Conservation (phyloP, 169 alveolate species). For the Plasmodium malariae region DNA sequence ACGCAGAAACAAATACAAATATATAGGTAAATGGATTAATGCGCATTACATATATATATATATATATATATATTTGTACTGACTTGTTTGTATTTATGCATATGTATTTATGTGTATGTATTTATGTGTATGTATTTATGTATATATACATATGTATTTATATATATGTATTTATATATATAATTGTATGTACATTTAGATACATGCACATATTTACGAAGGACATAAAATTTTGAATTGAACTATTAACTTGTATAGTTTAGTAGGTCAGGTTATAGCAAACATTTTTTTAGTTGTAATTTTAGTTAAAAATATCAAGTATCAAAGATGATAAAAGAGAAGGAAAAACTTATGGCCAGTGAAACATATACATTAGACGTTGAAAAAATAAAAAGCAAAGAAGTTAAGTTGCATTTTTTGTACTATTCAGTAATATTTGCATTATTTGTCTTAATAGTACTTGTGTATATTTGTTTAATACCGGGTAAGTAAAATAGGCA, state of each 20-base stretch:
- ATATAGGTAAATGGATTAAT: background rate
- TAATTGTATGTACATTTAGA: background rate
- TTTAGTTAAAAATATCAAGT: background rate
- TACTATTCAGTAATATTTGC: slow-evolving; percentile 35
- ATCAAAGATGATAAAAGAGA: slow-evolving; percentile 51
- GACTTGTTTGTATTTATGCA: too few species aligned
- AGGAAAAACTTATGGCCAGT: slow-evolving; percentile 3
- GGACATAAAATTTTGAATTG: background rate
- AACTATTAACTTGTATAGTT: background rate
- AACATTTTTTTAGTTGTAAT: background rate
- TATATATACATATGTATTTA: background rate
- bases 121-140: background rate
- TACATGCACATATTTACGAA: background rate
- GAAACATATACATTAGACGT: slow-evolving; percentile 11
- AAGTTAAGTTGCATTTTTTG: slow-evolving; percentile 53
- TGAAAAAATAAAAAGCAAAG: slow-evolving; percentile 21
- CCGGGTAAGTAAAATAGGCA: slow-evolving; percentile 50
- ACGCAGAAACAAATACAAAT: background rate
- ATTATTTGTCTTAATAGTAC: slow-evolving; percentile 13
- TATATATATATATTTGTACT: background rate
- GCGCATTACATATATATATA: background rate
- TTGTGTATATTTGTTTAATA: slow-evolving; percentile 28
- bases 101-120: too few species aligned
- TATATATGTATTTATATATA: background rate
- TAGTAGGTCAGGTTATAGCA: background rate